phyloP scores from a whole-genome alignment of 73 alveolate genomes.

The Paramecium sexaurelia region DNA sequence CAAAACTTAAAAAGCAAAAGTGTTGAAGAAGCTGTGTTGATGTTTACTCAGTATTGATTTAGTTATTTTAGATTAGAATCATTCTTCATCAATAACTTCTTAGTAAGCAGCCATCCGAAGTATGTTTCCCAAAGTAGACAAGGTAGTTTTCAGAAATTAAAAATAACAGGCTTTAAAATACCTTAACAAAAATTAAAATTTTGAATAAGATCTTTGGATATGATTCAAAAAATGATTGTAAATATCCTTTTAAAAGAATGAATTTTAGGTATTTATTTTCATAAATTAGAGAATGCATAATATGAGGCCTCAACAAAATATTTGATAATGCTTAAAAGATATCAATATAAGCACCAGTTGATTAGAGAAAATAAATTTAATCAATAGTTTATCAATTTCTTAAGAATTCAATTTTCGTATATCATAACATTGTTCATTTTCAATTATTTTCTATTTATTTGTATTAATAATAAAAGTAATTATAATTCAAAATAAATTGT shows the following conservation, averaged over 20 bases:
- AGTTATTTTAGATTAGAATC: background rate
- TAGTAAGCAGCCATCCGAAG: background rate
- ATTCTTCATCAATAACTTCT: background rate
- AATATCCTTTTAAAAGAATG: background rate
- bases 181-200: background rate
- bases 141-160: background rate
- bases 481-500: too few species aligned
- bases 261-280: background rate
- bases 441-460: too few species aligned
- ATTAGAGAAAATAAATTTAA: background rate
- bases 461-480: too few species aligned
- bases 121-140: background rate
- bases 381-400: background rate
- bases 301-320: background rate
- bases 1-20: background rate
- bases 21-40: background rate
- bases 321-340: background rate
- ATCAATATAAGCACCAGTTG: too few species aligned
- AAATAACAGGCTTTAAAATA: background rate
- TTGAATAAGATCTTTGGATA: background rate
- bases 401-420: background rate
- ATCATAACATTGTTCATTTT: too few species aligned
- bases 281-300: background rate
- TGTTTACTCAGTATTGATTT: background rate
- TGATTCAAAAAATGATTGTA: background rate